phyloP scores from a whole-genome alignment of 768 basidiomycete genomes.

The Suillus subaureus region DNA sequence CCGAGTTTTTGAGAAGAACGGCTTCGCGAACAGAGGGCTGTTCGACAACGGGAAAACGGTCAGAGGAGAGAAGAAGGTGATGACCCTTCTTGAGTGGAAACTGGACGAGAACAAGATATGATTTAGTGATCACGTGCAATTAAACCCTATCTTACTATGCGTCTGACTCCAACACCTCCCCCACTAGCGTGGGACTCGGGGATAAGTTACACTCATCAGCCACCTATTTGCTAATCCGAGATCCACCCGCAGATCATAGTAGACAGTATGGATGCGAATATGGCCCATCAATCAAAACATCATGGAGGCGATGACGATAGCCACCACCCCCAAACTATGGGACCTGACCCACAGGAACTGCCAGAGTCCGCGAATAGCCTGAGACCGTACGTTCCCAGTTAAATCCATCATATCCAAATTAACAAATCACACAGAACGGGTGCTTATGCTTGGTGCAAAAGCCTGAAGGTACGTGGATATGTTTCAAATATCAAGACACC shows the following conservation, averaged over 20 bases:
- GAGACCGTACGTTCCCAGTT: conserved; percentile 22
- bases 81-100: conserved; percentile 42
- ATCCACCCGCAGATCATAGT: conserved; percentile 28
- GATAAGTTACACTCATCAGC: no score
- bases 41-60: conserved; percentile 41
- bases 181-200: no score
- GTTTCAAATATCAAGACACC: not conserved
- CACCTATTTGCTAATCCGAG: conserved; percentile 30
- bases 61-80: conserved; percentile 37
- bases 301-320: conserved; percentile 26
- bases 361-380: conserved; percentile 18
- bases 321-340: conserved; percentile 14
- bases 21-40: conserved; percentile 47
- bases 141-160: no score
- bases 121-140: no score
- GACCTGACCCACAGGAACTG: conserved; percentile 22
- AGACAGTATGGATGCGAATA: conserved; percentile 5
- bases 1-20: conserved; percentile 69
- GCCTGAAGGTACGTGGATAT: conserved; percentile 41
- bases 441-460: conserved; percentile 74
- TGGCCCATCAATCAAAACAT: conserved; percentile 11
- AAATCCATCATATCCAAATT: not conserved
- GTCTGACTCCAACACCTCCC: no score
- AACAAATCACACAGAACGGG: conserved; percentile 40
- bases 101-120: not conserved